phyloP scores from a whole-genome alignment of 2,329 filamentous ascomycete genomes.

The Aspergillus alliaceus region DNA sequence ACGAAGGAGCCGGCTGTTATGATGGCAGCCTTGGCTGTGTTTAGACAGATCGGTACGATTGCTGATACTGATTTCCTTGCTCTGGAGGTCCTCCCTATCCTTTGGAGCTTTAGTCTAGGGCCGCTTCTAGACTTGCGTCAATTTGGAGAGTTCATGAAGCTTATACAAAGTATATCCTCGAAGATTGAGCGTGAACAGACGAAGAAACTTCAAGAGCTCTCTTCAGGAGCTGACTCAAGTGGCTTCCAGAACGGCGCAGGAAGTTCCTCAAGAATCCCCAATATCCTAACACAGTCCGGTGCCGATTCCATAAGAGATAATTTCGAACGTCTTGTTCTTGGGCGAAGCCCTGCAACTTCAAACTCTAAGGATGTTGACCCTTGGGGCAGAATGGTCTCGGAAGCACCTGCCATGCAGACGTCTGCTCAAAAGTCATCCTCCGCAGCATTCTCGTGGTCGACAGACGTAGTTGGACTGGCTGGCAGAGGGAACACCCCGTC shows the following conservation, averaged over 20 bases:
- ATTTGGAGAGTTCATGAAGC: conserved; percentile 85
- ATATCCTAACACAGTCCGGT: conserved; percentile 42
- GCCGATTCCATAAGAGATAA: conserved; percentile 64
- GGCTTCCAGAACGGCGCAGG: conserved; percentile 38
- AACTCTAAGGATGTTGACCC: conserved; percentile 31
- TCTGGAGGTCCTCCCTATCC: conserved; percentile 81
- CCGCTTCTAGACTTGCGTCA: conserved; percentile 83
- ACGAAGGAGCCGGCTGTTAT: conserved; percentile 98
- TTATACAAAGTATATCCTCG: conserved; percentile 77
- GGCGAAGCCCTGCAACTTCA: conserved; percentile 51
- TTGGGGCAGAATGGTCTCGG: conserved; percentile 34
- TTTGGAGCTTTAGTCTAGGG: conserved; percentile 90
- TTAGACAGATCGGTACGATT: conserved; percentile 76
- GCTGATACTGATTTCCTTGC: conserved; percentile 91
- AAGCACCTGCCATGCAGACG: conserved; percentile 27
- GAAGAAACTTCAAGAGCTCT: conserved; percentile 82
- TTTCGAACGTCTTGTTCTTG: conserved; percentile 88
- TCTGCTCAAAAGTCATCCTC: conserved; percentile 21
- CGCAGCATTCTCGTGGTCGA: conserved; percentile 46
- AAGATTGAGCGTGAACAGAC: conserved; percentile 87
- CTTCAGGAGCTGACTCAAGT: conserved; percentile 55
- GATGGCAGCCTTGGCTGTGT: conserved; percentile 84
- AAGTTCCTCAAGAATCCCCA: conserved; percentile 26
- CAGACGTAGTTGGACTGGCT: conserved; percentile 22
- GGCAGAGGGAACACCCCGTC: conserved; percentile 20